These are phyloP conservation scores for Rhizophagus sp. DNA, from an alignment of 192 early-diverging fungal species.

Conservation along the genomic window DNA sequence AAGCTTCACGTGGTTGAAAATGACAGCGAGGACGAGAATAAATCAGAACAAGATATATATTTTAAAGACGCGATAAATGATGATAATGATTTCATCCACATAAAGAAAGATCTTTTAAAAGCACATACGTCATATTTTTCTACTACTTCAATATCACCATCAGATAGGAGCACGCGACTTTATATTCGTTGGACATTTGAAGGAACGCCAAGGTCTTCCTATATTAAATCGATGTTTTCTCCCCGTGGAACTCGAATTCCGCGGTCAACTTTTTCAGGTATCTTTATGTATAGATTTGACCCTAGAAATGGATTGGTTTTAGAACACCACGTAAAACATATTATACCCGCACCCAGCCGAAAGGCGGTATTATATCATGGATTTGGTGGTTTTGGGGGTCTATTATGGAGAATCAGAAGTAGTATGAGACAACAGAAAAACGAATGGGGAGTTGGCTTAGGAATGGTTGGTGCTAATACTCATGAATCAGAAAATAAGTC, in stretches of 20 bases:
- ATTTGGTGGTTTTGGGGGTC: constrained; percentile 23
- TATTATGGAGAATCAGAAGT: constrained; percentile 20
- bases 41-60: constrained; percentile 25
- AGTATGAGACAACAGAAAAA: constrained; percentile 9
- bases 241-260: constrained; percentile 1
- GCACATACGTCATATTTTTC: not conserved
- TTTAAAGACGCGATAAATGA: not conserved
- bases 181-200: constrained; percentile 27
- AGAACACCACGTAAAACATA: constrained; percentile 23
- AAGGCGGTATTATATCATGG: constrained; percentile 26
- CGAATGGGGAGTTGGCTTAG: constrained; percentile 26
- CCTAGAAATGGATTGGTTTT: constrained; percentile 7
- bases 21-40: constrained; percentile 15
- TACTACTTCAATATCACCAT: not conserved
- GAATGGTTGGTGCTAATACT: constrained; percentile 15
- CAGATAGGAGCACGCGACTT: constrained; percentile 27
- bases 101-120: not conserved
- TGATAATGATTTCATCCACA: too few relatives aligned
- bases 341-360: constrained; percentile 24
- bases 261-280: constrained; percentile 19
- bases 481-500: not conserved
- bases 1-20: constrained; percentile 43
- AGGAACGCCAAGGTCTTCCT: constrained; percentile 10
- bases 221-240: constrained; percentile 21
- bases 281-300: constrained; percentile 27